Evolutionary conservation across 2,329 filamentous ascomycete species (phyloP).

Genomic region (Penicillium vulpinum): DNA sequence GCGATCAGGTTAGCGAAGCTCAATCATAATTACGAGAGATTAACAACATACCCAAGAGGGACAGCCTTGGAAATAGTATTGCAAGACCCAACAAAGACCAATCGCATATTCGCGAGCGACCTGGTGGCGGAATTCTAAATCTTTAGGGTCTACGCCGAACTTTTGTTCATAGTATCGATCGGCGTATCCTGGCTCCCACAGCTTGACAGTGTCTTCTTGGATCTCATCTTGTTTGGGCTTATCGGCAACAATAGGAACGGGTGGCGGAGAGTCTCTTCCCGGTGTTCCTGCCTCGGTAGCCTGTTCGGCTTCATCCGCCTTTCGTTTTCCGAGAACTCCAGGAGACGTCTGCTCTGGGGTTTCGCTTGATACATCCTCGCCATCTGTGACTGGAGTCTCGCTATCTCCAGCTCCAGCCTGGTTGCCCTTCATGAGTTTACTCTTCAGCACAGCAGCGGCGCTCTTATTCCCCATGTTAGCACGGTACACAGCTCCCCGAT

Average conservation of each 20-base stretch:
- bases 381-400: constrained; percentile 29
- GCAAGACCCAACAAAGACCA: constrained; percentile 89
- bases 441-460: constrained; percentile 84
- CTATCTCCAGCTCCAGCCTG: constrained; percentile 19
- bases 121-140: constrained; percentile 82
- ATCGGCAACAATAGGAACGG: constrained; percentile 50
- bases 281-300: constrained; percentile 57
- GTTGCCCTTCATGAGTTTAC: constrained; percentile 63
- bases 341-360: constrained; percentile 31
- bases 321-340: constrained; percentile 54
- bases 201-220: constrained; percentile 75
- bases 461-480: constrained; percentile 88
- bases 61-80: constrained; percentile 98
- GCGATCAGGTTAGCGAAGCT: neutral
- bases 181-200: constrained; percentile 95
- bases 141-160: constrained; percentile 77
- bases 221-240: constrained; percentile 59
- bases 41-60: constrained; percentile 68
- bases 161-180: constrained; percentile 98
- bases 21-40: neutral
- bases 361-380: constrained; percentile 27
- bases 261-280: constrained; percentile 58
- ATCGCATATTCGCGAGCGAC: constrained; percentile 92
- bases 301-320: constrained; percentile 68
- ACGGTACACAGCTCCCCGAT: constrained; percentile 64